Base-by-base conservation (phyloP, 345 rosid species). In the Noccaea bulbosa region DNA sequence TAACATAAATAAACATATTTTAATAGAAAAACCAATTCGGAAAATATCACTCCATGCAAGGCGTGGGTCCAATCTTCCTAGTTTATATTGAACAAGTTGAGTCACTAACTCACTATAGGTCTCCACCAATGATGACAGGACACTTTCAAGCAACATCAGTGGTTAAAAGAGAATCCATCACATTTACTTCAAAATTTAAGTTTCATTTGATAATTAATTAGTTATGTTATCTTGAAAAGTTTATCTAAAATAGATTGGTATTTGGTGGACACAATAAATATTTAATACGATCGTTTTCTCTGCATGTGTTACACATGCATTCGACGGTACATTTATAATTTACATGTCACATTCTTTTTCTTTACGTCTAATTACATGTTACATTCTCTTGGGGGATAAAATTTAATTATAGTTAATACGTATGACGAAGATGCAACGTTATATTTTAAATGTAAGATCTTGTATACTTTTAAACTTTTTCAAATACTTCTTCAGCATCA, bases 281-380 rank as follows among this genome's bases (percentile, higher is more conserved):
- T 43, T 34, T 5, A 45, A 45, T 55, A 56, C 37, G 73, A 69
- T 45, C 64, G 11, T 17, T 56, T 45, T 55, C 44, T 45, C 54
- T 55, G 52, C 72, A 44, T 68, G 45, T 46, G 45, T 55, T 8
- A 45, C 27, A 54, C 53, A 67, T 41, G 34, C 71, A 52, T 52
- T 52, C 12, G 11, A 41, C 57, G 17, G 52, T 53, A 12, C 71
- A 30, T 16, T 41, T 6, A 30, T 62, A 15, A 10, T 54, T 54
- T 53, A 39, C 40, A 66, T 27, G 49, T 22, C 50, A 39, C 40
- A 65, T 38, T 39, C 7, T 65, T 46, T 37, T 22, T 47, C 10
- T 5, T 53, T 5, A 39, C 6, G 16, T 24, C 58, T 65, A 51
- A 39, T 27, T 32, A 43, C 16, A 50, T 3, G 50, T 15, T 27